Conservation (phyloP, 73 alveolate species). For the Durusdinium trenchii region DNA sequence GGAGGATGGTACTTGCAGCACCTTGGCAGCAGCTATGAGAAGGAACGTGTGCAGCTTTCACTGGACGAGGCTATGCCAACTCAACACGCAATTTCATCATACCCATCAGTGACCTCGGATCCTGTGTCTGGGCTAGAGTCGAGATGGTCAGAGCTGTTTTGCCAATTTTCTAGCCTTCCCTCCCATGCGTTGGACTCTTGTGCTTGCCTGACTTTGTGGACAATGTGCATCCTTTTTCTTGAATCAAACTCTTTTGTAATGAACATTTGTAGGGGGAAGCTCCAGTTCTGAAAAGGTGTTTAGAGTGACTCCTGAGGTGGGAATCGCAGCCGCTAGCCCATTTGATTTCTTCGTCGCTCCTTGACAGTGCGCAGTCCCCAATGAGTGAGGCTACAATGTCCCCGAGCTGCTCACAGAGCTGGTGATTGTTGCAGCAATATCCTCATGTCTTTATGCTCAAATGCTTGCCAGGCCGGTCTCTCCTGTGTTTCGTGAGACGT, state of each 20-base stretch:
- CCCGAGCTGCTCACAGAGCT: constrained; percentile 71
- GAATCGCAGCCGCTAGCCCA: too few species aligned
- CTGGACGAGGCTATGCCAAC: constrained; percentile 61
- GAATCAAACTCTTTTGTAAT: too few species aligned
- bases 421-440: constrained; percentile 57
- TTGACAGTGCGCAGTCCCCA: not conserved
- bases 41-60: not conserved
- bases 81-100: constrained; percentile 72
- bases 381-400: constrained; percentile 56
- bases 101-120: constrained; percentile 70
- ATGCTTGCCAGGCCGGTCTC: constrained; percentile 38
- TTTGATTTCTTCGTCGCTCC: not conserved
- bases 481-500: not conserved
- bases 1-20: constrained; percentile 72
- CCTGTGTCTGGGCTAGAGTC: constrained; percentile 43
- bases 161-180: too few species aligned
- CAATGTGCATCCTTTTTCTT: too few species aligned
- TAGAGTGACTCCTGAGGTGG: too few species aligned
- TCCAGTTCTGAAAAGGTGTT: too few species aligned
- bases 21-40: not conserved
- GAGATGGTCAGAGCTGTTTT: not conserved
- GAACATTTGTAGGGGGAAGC: too few species aligned
- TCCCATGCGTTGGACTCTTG: too few species aligned
- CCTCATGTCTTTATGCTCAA: constrained; percentile 21
- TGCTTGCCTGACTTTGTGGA: too few species aligned